Base-by-base conservation (phyloP, 257 asterid species). In the Schizonepeta tenuifolia region DNA sequence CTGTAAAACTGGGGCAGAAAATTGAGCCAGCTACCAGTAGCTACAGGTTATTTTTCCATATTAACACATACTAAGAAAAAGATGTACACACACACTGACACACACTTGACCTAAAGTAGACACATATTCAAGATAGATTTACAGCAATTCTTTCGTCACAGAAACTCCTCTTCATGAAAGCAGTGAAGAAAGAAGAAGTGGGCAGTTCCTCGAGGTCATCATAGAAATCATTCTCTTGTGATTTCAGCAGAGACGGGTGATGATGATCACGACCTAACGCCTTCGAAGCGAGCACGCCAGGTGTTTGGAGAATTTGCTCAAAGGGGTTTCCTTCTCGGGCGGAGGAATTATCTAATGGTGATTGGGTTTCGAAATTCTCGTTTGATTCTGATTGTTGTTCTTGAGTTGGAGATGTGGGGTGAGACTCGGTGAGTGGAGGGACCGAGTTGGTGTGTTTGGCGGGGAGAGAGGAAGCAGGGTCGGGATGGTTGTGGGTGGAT, bases 201-300 rank as follows among this genome's bases (percentile, higher is more conserved):
- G 93, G 94, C 73, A 89, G 77, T 41, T 89, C 92, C 81, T 88
- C 96, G 6, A 90, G 89, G 79, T 90, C 96, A 61, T 90, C 92
- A 63, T 64, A 90, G 69, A 90, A 86, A 77, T 88, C 92, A 65
- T 86, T 82, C 67, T 86, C 96, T 78, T 84, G 86, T 15, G 86
- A n/a, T 40, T 86, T 72, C 56, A 81, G 40, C 62, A 56, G 54
- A 15, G 70, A 26, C 6, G 77, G 50, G 17, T 65, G 54, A 5
- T 21, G 10, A 21, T n/a, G 26, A 2, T 24, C 26, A 4, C 57
- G n/a, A 17, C 26, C 26, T 1, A 7, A 38, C 5, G 51, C 72
- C 22, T 77, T 81, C 2, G 69, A 43, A 20, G 28, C 54, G 8
- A 66, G 62, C 65, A 43, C 79, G 58, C 49, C 65, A 4, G 64